Evolutionary conservation across 1,284 basidiomycete genomes (phyloP).

Genomic region (Irpex lacteus): DNA sequence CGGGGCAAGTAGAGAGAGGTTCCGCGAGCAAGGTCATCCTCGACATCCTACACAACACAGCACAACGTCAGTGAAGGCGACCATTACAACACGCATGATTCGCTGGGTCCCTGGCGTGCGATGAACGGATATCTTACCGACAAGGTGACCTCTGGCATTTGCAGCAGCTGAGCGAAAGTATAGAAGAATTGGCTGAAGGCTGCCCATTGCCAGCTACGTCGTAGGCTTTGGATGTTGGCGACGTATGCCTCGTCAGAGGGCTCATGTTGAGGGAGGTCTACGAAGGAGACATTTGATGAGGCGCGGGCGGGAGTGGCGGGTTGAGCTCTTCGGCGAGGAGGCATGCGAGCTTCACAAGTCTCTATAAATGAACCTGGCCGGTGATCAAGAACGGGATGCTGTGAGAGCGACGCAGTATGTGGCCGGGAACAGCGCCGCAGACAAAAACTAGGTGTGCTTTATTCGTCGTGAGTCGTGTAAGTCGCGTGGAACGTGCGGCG

Average conservation of each 20-base stretch:
- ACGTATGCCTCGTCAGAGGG: constrained; percentile 30
- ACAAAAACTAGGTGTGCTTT: not conserved
- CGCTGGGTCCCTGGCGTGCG: constrained; percentile 6
- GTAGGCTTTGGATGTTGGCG: constrained; percentile 43
- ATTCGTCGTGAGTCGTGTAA: not conserved
- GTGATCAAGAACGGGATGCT: constrained; percentile 14
- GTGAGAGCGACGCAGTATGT: not conserved
- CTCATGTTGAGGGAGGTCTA: constrained; percentile 21
- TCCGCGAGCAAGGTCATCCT: constrained; percentile 66
- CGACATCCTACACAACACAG: constrained; percentile 56
- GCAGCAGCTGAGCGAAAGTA: constrained; percentile 67
- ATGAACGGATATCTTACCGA: constrained; percentile 42
- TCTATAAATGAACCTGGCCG: constrained; percentile 18
- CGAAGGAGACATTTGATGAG: constrained; percentile 22
- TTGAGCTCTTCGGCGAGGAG: constrained; percentile 30
- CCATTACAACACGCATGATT: constrained; percentile 4
- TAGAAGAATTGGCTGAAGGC: constrained; percentile 80
- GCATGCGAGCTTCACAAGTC: constrained; percentile 26
- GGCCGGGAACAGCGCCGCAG: not conserved
- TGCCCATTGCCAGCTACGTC: constrained; percentile 82
- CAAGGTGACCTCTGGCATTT: constrained; percentile 62
- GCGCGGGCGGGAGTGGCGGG: constrained; percentile 27
- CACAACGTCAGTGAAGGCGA: constrained; percentile 16
- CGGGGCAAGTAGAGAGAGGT: constrained; percentile 63
- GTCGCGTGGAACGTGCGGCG: not conserved